Conservation (phyloP, 148 eudicot species). For the Cornus suecica region DNA sequence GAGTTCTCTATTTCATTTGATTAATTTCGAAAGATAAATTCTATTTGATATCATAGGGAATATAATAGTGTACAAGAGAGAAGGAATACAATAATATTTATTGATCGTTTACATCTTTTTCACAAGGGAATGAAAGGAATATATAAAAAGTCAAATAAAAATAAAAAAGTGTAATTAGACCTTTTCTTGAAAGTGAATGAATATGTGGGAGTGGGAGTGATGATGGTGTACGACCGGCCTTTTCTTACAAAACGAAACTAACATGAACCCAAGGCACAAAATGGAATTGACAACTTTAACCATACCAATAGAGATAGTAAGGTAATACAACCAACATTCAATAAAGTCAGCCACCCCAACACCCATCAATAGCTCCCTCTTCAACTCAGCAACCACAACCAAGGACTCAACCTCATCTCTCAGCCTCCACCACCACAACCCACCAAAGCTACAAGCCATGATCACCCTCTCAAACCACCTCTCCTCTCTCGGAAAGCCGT, state of each 20-base stretch:
- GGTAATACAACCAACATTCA: conserved; percentile 81
- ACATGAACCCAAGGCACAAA: conserved; percentile 36
- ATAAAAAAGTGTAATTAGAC: too few relatives aligned
- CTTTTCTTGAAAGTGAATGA: too few relatives aligned
- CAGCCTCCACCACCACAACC: conserved; percentile 72
- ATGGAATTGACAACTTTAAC: conserved; percentile 49
- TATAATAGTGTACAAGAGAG: too few relatives aligned
- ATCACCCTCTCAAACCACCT: conserved; percentile 58
- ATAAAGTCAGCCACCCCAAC: conserved; percentile 60
- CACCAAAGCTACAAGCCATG: conserved; percentile 49
- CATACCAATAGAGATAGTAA: conserved; percentile 62
- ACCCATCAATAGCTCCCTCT: conserved; percentile 40
- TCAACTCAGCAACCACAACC: conserved; percentile 63
- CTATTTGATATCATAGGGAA: too few relatives aligned
- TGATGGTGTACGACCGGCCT: too few relatives aligned
- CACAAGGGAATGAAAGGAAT: too few relatives aligned
- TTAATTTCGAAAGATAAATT: too few relatives aligned
- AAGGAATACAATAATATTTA: too few relatives aligned
- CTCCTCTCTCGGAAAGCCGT: conserved; percentile 44
- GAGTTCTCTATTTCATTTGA: too few relatives aligned
- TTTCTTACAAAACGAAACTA: conserved; percentile 26
- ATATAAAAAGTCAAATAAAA: too few relatives aligned
- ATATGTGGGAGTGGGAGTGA: too few relatives aligned
- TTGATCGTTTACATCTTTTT: too few relatives aligned
- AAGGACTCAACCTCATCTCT: conserved; percentile 70